These are phyloP conservation scores for Mycena alexandri DNA, from an alignment of 768 basidiomycete genomes.

Conservation along the genomic window DNA sequence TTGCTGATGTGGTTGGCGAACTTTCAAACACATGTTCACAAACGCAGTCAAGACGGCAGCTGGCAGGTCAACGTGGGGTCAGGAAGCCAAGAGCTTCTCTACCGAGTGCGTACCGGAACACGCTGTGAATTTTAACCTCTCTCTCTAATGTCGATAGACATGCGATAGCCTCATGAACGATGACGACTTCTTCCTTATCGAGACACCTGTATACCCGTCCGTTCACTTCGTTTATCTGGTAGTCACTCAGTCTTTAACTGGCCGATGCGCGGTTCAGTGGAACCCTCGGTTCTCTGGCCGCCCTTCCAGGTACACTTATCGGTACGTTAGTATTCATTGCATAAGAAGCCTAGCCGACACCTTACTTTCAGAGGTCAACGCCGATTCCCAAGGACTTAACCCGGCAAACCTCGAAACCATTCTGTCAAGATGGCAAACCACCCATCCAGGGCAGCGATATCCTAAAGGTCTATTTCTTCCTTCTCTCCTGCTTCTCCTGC, in stretches of 20 bases:
- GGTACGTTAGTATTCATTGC: slow-evolving; percentile 26
- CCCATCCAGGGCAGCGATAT: slow-evolving; percentile 65
- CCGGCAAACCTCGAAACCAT: slow-evolving; percentile 61
- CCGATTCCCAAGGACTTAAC: slow-evolving; percentile 69
- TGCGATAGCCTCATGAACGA: slow-evolving; percentile 55
- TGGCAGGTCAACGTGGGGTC: slow-evolving; percentile 59
- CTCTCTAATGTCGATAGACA: slow-evolving; percentile 30
- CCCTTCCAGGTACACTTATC: slow-evolving; percentile 39
- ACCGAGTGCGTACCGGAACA: slow-evolving; percentile 46
- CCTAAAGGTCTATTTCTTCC: slow-evolving; percentile 71
- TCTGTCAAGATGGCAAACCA: slow-evolving; percentile 57
- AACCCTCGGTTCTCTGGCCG: slow-evolving; percentile 29
- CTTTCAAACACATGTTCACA: slow-evolving; percentile 56
- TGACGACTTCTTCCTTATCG: slow-evolving; percentile 61
- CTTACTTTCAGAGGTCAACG: slow-evolving; percentile 63
- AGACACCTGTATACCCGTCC: slow-evolving; percentile 54
- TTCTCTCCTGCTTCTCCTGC: no score
- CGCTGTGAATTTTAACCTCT: background rate
- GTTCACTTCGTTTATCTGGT: background rate
- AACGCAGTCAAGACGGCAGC: slow-evolving; percentile 43
- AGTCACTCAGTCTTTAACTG: background rate
- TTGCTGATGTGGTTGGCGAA: no score
- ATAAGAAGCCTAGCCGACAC: background rate
- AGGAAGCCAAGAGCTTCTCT: slow-evolving; percentile 63
- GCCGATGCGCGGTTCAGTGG: slow-evolving; percentile 18